Conservation (phyloP, 2,329 filamentous ascomycete species). For the Arthrobotrys conoides region DNA sequence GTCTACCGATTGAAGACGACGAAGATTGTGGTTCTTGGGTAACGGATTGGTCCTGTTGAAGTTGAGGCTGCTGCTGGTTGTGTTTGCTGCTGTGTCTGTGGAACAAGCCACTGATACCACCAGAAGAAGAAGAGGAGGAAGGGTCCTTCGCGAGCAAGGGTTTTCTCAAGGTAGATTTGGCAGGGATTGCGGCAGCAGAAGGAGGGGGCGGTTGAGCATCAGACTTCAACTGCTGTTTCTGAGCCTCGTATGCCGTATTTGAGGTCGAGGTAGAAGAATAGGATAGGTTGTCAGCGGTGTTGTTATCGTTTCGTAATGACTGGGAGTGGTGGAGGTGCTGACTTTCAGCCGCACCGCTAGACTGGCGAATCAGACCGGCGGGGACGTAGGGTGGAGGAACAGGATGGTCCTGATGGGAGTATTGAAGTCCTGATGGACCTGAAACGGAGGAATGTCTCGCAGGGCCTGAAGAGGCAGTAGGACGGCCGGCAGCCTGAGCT, state of each 20-base stretch:
- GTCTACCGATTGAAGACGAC: conserved; percentile 44
- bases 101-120: conserved; percentile 49
- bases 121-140: conserved; percentile 31
- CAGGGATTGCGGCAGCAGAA: conserved; percentile 34
- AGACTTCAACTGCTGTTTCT: conserved; percentile 23
- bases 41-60: conserved; percentile 16
- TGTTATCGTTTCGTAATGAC: conserved; percentile 61
- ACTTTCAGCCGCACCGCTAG: conserved; percentile 57
- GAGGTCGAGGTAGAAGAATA: conserved; percentile 19
- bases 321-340: conserved; percentile 27
- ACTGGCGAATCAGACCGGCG: conserved; percentile 49
- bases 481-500: not conserved
- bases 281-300: conserved; percentile 44
- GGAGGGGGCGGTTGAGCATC: conserved; percentile 9
- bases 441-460: conserved; percentile 59
- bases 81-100: conserved; percentile 55
- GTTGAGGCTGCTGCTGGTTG: conserved; percentile 24
- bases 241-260: conserved; percentile 32
- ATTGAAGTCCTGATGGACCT: conserved; percentile 5
- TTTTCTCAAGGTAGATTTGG: conserved; percentile 57
- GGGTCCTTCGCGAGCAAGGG: conserved; percentile 44
- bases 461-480: not conserved
- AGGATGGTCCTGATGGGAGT: conserved; percentile 23
- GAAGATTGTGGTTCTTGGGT: conserved; percentile 17
- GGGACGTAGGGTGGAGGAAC: conserved; percentile 33